Evolutionary conservation across 495 filamentous ascomycete genomes (phyloP).

Genomic region (Pyronema omphalodes): DNA sequence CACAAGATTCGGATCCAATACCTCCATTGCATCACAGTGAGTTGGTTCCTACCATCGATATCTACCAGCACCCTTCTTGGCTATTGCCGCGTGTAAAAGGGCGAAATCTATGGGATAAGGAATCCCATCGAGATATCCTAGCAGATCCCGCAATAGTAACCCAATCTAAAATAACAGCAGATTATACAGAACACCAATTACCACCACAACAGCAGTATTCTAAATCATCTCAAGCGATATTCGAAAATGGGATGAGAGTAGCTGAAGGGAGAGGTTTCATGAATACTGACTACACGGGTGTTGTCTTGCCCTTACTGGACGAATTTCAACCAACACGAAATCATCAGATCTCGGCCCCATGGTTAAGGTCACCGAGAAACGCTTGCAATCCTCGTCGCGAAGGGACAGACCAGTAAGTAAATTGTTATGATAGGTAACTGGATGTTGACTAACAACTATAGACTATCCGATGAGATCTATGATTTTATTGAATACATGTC

Average conservation of each 20-base stretch:
- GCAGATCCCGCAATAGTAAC: background rate
- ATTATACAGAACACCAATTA: background rate
- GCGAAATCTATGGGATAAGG: background rate
- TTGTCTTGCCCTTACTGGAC: background rate
- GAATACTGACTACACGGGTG: constrained; percentile 4
- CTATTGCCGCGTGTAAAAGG: background rate
- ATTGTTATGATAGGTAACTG: background rate
- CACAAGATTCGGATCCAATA: no score
- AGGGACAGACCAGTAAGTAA: background rate
- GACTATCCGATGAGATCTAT: background rate
- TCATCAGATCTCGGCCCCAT: background rate
- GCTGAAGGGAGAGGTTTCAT: background rate
- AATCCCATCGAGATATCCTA: background rate
- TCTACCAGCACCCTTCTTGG: background rate
- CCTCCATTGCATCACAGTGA: background rate
- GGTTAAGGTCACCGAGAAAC: background rate
- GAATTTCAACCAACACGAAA: background rate
- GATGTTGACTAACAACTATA: background rate
- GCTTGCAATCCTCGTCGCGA: background rate
- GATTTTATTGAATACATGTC: constrained; percentile 5
- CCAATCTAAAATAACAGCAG: background rate
- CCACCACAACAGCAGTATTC: background rate
- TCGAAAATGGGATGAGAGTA: constrained; percentile 4
- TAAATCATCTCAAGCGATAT: background rate
- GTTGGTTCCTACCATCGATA: background rate